A percentile compares a stretch with the other conserved stretches of the same genome.
phyloP scores from a whole-genome alignment of 768 basidiomycete species.

The Boletus vinaceobasis region DNA sequence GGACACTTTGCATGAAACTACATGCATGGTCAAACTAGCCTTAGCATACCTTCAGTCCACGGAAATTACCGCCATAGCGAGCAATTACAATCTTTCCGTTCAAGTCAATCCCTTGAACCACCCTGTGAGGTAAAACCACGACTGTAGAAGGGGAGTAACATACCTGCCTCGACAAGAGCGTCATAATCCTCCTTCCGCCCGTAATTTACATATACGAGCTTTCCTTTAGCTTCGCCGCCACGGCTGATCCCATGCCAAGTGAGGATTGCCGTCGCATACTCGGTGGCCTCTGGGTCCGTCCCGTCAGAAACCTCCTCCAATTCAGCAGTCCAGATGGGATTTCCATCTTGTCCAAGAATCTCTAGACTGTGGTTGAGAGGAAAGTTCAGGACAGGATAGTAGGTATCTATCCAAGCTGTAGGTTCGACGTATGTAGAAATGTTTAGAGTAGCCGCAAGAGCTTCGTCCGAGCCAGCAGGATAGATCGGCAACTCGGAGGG shows the following conservation, averaged over 20 bases:
- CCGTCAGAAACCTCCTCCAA: conserved; percentile 65
- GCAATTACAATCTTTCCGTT: conserved; percentile 76
- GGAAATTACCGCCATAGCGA: conserved; percentile 75
- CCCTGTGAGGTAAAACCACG: background rate
- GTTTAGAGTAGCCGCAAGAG: conserved; percentile 49
- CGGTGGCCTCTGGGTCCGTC: conserved; percentile 59
- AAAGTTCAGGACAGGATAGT: conserved; percentile 73
- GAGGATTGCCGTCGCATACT: conserved; percentile 53
- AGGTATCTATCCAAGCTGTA: conserved; percentile 62
- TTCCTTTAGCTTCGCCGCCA: conserved; percentile 63
- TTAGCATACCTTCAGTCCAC: conserved; percentile 79
- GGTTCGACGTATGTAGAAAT: conserved; percentile 41
- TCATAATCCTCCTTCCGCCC: conserved; percentile 65
- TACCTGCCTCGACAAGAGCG: conserved; percentile 49
- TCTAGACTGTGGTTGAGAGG: conserved; percentile 57
- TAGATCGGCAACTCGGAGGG: conserved; percentile 41
- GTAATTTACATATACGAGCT: conserved; percentile 55
- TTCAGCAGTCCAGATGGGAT: conserved; percentile 54
- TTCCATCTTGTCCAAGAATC: conserved; percentile 50
- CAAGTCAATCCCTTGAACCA: conserved; percentile 53
- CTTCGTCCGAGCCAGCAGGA: conserved; percentile 53
- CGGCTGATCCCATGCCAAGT: conserved; percentile 70
- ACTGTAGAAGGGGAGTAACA: background rate
- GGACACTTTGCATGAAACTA: conserved; percentile 23
- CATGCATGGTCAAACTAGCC: conserved; percentile 2